Conservation (phyloP, 2,329 filamentous ascomycete species). For the Alternaria brassicicola region DNA sequence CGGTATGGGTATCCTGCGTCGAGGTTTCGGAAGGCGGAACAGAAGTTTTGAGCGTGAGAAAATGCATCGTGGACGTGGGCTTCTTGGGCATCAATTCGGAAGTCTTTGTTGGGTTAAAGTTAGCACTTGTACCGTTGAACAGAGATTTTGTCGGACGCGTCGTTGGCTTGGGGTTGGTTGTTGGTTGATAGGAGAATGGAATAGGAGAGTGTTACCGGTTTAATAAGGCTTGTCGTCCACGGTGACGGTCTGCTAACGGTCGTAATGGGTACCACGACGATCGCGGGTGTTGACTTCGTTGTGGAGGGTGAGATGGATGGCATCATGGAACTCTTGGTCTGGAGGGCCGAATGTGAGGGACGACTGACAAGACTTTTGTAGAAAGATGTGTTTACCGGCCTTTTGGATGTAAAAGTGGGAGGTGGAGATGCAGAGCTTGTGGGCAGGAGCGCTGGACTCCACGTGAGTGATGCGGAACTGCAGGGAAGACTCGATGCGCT, state of each 20-base stretch:
- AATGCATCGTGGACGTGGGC: neutral
- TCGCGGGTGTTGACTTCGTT: neutral
- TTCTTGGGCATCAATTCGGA: neutral
- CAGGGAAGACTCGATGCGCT: neutral
- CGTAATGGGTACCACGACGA: neutral
- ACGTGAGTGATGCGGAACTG: neutral
- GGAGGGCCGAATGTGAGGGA: neutral
- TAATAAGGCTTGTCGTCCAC: neutral
- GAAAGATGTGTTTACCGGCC: neutral
- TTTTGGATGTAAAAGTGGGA: neutral
- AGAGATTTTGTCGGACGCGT: neutral
- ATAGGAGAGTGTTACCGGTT: neutral
- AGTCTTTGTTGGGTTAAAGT: neutral
- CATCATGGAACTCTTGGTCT: neutral
- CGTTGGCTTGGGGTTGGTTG: neutral
- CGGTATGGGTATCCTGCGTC: neutral
- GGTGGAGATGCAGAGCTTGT: neutral
- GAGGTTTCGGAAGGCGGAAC: neutral
- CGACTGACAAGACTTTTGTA: neutral
- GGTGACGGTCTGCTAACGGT: neutral
- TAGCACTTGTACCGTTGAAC: neutral
- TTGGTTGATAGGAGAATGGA: neutral
- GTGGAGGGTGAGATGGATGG: neutral
- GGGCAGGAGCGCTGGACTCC: neutral
- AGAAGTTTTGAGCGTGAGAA: neutral